Percentiles rank a stretch among this genome's conserved stretches.
Conservation (phyloP, 176 grass and related monocot genomes). For the Avena sativa region DNA sequence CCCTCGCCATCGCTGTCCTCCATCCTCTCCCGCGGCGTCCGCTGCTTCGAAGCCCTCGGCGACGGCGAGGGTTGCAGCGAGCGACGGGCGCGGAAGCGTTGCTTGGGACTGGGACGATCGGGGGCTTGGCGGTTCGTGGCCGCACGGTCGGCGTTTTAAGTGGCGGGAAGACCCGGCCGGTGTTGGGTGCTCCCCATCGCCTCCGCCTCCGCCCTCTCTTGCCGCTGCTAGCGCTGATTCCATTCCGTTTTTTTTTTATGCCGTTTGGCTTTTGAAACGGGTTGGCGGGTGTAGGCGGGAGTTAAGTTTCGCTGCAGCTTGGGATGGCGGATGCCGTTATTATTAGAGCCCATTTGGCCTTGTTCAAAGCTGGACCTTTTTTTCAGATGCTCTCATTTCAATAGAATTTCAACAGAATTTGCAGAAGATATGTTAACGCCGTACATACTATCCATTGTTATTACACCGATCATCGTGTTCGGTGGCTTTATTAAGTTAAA, state of each 20-base stretch:
- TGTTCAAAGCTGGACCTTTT: too few relatives aligned
- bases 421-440: too few relatives aligned
- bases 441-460: too few relatives aligned
- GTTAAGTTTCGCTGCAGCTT: too few relatives aligned
- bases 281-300: too few relatives aligned
- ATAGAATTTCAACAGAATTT: too few relatives aligned
- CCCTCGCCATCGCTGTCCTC: background rate
- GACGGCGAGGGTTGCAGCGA: background rate
- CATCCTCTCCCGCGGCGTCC: slow-evolving; percentile 21
- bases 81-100: background rate
- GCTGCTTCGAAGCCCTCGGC: slow-evolving; percentile 28
- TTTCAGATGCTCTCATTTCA: too few relatives aligned
- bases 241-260: background rate
- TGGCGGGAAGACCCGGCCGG: background rate
- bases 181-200: slow-evolving; percentile 42
- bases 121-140: slow-evolving; percentile 38
- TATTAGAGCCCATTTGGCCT: too few relatives aligned
- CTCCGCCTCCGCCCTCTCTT: background rate
- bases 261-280: background rate
- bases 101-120: background rate
- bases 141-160: background rate
- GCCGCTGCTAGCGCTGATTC: background rate
- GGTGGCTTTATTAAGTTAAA: too few relatives aligned
- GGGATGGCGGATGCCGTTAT: too few relatives aligned
- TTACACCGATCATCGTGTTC: too few relatives aligned